These are phyloP conservation scores for Tetrapyrgos nigripes DNA, from an alignment of 1,284 basidiomycete genomes.

Conservation along the genomic window DNA sequence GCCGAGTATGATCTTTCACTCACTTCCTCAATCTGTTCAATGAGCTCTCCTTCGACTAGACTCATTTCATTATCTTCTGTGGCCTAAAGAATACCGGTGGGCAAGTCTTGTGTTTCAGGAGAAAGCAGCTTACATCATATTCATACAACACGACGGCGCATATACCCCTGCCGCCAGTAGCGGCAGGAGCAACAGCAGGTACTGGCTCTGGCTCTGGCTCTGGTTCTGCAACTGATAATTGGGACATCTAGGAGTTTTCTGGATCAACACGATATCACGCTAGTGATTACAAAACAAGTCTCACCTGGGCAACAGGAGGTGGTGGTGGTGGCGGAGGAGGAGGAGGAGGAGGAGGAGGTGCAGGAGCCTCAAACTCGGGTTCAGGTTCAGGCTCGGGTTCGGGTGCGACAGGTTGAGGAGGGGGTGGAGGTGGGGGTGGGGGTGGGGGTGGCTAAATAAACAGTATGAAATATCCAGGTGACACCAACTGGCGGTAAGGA, in stretches of 20 bases:
- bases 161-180: slow-evolving; percentile 34
- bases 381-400: slow-evolving; percentile 30
- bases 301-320: slow-evolving; percentile 26
- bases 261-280: neutral
- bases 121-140: slow-evolving; percentile 63
- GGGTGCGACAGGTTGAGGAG: slow-evolving; percentile 22
- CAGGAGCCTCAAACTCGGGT: slow-evolving; percentile 29
- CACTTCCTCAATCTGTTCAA: slow-evolving; percentile 84
- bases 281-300: slow-evolving; percentile 1
- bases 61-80: slow-evolving; percentile 87
- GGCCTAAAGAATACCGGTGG: slow-evolving; percentile 46
- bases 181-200: slow-evolving; percentile 27
- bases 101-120: neutral
- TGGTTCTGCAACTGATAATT: slow-evolving; percentile 41
- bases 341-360: slow-evolving; percentile 44
- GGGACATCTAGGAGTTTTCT: slow-evolving; percentile 39
- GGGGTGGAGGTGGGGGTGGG: slow-evolving; percentile 38
- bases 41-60: slow-evolving; percentile 81
- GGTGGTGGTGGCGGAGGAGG: slow-evolving; percentile 38
- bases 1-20: slow-evolving; percentile 54
- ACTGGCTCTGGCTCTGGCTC: slow-evolving; percentile 44
- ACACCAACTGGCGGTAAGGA: neutral
- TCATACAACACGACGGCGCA: slow-evolving; percentile 74
- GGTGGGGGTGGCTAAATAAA: slow-evolving; percentile 34
- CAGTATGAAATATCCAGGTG: neutral